phyloP scores from a whole-genome alignment of 2,329 filamentous ascomycete species.

The Talaromyces verruculosus region DNA sequence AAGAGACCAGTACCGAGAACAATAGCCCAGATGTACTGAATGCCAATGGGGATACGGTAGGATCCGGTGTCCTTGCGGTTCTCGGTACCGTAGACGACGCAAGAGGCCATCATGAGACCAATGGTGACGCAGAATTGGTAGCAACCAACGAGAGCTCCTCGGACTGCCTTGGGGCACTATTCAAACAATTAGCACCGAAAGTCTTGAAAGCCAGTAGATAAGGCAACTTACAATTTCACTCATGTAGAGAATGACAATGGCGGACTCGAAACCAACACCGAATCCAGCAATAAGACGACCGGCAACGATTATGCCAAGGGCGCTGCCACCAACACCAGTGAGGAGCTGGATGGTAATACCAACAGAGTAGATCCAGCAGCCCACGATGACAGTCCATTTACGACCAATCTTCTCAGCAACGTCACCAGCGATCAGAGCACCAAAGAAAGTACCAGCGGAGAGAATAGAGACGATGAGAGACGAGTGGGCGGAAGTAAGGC shows the following conservation, averaged over 20 bases:
- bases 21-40: conserved; percentile 79
- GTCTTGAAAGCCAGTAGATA: neutral
- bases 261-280: conserved; percentile 77
- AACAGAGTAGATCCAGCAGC: conserved; percentile 69
- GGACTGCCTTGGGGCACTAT: conserved; percentile 63
- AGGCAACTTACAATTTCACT: conserved; percentile 63
- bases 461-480: conserved; percentile 74
- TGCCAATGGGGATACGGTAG: conserved; percentile 76
- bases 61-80: conserved; percentile 61
- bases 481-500: conserved; percentile 50
- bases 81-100: conserved; percentile 71
- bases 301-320: conserved; percentile 64
- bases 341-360: conserved; percentile 68
- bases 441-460: conserved; percentile 75
- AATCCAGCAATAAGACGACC: conserved; percentile 74
- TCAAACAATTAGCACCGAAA: neutral
- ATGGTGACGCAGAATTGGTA: conserved; percentile 84
- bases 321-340: conserved; percentile 51
- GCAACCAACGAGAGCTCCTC: conserved; percentile 74
- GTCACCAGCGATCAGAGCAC: conserved; percentile 74
- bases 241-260: conserved; percentile 84
- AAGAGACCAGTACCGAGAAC: conserved; percentile 72
- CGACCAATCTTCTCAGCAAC: conserved; percentile 70
- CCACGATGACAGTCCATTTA: conserved; percentile 65
- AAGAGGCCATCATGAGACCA: conserved; percentile 72